These are phyloP conservation scores for Trichoderma sp. DNA, from an alignment of 2,329 filamentous ascomycete genomes.

Conservation along the genomic window DNA sequence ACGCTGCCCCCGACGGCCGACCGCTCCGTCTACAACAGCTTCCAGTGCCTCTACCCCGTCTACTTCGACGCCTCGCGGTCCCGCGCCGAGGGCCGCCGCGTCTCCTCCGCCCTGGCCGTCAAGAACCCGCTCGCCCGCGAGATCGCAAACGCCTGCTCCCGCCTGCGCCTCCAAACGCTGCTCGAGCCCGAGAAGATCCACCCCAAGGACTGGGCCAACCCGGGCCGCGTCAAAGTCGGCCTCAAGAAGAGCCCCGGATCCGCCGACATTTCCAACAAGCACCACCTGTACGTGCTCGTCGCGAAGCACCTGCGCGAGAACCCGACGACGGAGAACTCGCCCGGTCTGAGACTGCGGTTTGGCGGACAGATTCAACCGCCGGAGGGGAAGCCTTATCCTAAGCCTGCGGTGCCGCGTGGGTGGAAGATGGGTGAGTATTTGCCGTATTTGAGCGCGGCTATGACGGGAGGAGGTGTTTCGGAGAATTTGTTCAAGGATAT, in stretches of 20 bases:
- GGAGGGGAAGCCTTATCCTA: slow-evolving; percentile 64
- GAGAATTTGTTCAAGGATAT: slow-evolving; percentile 96
- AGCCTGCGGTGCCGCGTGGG: slow-evolving; percentile 73
- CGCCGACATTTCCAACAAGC: slow-evolving; percentile 65
- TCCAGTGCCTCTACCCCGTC: slow-evolving; percentile 87
- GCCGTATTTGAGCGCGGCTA: slow-evolving; percentile 81
- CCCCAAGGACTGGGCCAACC: slow-evolving; percentile 97
- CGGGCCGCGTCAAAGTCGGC: slow-evolving; percentile 79
- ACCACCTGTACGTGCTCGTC: slow-evolving; percentile 82
- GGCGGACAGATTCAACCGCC: slow-evolving; percentile 65
- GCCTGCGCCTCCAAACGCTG: slow-evolving; percentile 67
- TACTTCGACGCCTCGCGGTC: slow-evolving; percentile 83
- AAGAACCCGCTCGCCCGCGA: slow-evolving; percentile 82
- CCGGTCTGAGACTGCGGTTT: slow-evolving; percentile 69
- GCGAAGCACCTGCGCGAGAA: slow-evolving; percentile 72
- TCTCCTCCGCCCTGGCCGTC: slow-evolving; percentile 69
- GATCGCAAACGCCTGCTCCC: slow-evolving; percentile 80
- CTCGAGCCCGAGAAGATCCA: slow-evolving; percentile 91
- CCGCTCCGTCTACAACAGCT: slow-evolving; percentile 64
- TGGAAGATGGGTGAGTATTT: slow-evolving; percentile 87
- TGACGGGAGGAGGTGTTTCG: slow-evolving; percentile 88
- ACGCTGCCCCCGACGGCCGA: slow-evolving; percentile 41
- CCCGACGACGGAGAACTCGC: slow-evolving; percentile 68
- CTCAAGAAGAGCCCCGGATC: slow-evolving; percentile 40
- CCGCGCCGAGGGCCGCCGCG: slow-evolving; percentile 77